Conservation (phyloP, 2,329 filamentous ascomycete species). For the Cercospora sojina region DNA sequence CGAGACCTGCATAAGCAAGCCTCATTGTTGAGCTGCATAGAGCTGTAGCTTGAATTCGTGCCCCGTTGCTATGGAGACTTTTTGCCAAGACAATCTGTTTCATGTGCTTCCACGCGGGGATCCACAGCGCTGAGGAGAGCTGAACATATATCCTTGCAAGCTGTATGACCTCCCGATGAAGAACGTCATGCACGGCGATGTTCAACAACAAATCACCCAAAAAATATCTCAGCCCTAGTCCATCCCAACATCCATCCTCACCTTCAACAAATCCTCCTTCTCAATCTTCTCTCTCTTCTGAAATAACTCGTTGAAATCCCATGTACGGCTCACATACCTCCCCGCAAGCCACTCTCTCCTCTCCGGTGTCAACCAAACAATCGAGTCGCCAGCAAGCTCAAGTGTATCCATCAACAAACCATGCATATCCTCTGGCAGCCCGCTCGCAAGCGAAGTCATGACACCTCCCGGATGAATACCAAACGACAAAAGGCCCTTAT, state of each 20-base stretch:
- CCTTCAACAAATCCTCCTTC: conserved; percentile 40
- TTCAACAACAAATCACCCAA: background rate
- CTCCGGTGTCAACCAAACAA: conserved; percentile 38
- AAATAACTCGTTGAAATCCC: conserved; percentile 43
- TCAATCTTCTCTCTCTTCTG: conserved; percentile 39
- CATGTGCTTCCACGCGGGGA: background rate
- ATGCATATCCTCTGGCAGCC: conserved; percentile 37
- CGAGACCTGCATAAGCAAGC: background rate
- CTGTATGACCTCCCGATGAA: background rate
- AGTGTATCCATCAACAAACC: conserved; percentile 32
- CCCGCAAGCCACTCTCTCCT: conserved; percentile 43
- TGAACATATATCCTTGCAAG: background rate
- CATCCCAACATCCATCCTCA: conserved; percentile 29
- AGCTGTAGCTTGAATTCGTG: background rate
- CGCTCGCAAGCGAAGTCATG: conserved; percentile 44
- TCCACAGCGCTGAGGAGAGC: background rate
- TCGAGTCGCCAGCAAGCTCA: conserved; percentile 35
- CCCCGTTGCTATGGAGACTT: conserved; percentile 5
- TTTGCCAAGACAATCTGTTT: conserved; percentile 1
- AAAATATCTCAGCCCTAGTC: background rate
- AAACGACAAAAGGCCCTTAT: conserved; percentile 45
- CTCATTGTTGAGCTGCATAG: background rate
- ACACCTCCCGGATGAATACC: conserved; percentile 50
- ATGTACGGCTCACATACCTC: conserved; percentile 40
- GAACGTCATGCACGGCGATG: background rate